phyloP scores from a whole-genome alignment of 129 eudicot genomes.

The Artemisia annua region DNA sequence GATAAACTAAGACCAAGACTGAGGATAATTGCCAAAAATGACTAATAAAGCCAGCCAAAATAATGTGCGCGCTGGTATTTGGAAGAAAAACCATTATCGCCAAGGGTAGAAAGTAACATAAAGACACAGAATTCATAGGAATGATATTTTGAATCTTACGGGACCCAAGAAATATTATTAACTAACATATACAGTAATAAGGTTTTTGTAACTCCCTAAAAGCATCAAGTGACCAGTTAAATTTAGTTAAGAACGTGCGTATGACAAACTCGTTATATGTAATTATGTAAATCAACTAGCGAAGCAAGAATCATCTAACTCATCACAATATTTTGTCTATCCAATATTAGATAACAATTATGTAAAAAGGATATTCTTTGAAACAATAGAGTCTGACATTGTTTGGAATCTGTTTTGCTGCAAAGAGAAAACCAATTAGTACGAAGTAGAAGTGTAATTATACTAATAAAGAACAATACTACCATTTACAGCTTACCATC shows the following conservation, averaged over 20 bases:
- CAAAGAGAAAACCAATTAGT: slow-evolving; percentile 24
- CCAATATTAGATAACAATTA: not conserved
- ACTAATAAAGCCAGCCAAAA: no score
- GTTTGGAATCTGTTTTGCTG: slow-evolving; percentile 86
- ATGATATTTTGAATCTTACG: not conserved
- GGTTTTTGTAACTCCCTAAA: not conserved
- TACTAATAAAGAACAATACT: not conserved
- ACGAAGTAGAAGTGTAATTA: slow-evolving; percentile 2
- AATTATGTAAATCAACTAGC: not conserved
- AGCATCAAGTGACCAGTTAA: not conserved
- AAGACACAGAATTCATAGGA: slow-evolving; percentile 4
- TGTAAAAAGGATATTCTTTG: slow-evolving; percentile 73
- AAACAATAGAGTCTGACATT: slow-evolving; percentile 77
- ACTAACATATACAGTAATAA: not conserved
- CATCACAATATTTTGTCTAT: not conserved
- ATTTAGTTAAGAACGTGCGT: not conserved
- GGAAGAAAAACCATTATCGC: not conserved
- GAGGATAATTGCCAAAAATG: no score
- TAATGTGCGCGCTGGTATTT: not conserved
- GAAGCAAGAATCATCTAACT: not conserved
- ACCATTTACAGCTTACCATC: slow-evolving; percentile 51
- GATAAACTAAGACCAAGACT: no score
- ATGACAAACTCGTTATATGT: not conserved
- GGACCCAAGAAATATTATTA: not conserved
- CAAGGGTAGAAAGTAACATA: not conserved